Percentiles rank a stretch among this genome's conserved stretches.
Conservation (phyloP, 768 basidiomycete genomes). For the Tylopilus sp. region DNA sequence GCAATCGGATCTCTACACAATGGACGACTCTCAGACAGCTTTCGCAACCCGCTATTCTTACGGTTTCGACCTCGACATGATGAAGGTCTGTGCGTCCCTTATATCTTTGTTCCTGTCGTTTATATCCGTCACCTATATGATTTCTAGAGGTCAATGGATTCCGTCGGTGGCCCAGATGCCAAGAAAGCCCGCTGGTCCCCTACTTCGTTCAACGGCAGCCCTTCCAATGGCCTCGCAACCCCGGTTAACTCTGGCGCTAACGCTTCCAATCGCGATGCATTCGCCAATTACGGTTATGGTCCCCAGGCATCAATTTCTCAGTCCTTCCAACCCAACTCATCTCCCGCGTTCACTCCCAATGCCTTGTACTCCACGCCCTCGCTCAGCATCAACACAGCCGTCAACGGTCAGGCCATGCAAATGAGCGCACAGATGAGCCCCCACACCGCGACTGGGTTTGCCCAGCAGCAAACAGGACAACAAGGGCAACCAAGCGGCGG, state of each 20-base stretch:
- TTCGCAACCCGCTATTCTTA: conserved; percentile 72
- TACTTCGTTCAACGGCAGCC: conserved; percentile 42
- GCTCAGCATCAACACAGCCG: conserved; percentile 59
- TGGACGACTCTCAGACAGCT: conserved; percentile 75
- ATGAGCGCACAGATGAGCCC: conserved; percentile 68
- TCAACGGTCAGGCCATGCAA: conserved; percentile 41
- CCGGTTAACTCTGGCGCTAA: conserved; percentile 36
- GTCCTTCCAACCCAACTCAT: conserved; percentile 44
- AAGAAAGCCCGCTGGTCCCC: conserved; percentile 93
- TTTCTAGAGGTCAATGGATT: conserved; percentile 77
- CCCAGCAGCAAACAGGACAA: conserved; percentile 32
- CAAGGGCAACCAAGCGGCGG: conserved; percentile 44
- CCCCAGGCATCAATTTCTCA: conserved; percentile 66
- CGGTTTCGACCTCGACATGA: conserved; percentile 86
- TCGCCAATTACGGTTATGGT: conserved; percentile 86
- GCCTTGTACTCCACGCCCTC: conserved; percentile 73
- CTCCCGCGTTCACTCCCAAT: conserved; percentile 48
- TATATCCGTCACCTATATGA: not conserved
- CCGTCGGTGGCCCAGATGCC: conserved; percentile 74
- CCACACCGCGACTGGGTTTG: conserved; percentile 54
- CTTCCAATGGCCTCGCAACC: conserved; percentile 34
- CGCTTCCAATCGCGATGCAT: conserved; percentile 57
- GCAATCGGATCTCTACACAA: conserved; percentile 32
- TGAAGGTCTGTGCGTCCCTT: conserved; percentile 60
- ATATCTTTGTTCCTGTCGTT: not conserved